phyloP scores from a whole-genome alignment of 805 yeast species.

The Wickerhamiella nectarea region DNA sequence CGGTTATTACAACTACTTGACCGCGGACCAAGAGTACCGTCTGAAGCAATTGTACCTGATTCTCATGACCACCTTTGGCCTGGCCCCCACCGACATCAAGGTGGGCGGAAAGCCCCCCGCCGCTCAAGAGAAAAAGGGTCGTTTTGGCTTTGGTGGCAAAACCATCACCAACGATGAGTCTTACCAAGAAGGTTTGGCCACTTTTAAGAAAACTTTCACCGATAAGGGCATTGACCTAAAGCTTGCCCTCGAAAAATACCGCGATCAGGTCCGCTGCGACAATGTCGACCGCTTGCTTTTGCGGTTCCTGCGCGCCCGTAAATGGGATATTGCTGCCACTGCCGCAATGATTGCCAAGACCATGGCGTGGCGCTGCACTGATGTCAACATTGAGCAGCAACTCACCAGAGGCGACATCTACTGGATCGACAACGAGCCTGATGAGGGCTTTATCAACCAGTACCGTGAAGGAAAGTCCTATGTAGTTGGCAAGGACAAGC shows the following conservation, averaged over 20 bases:
- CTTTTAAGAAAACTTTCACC: slow-evolving; percentile 34
- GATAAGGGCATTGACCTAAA: slow-evolving; percentile 37
- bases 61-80: slow-evolving; percentile 19
- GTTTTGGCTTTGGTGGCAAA: slow-evolving; percentile 21
- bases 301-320: slow-evolving; percentile 75
- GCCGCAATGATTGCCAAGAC: slow-evolving; percentile 61
- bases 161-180: slow-evolving; percentile 13
- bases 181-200: slow-evolving; percentile 18
- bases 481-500: slow-evolving; percentile 58
- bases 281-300: slow-evolving; percentile 65
- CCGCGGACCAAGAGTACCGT: slow-evolving; percentile 27
- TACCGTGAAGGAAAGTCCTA: slow-evolving; percentile 56
- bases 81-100: slow-evolving; percentile 20
- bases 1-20: slow-evolving; percentile 28
- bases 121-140: slow-evolving; percentile 20
- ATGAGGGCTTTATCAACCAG: slow-evolving; percentile 36
- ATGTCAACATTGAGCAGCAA: slow-evolving; percentile 46
- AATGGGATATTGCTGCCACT: slow-evolving; percentile 61
- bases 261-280: slow-evolving; percentile 48
- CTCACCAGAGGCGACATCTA: slow-evolving; percentile 58
- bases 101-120: slow-evolving; percentile 19
- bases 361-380: slow-evolving; percentile 62
- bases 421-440: slow-evolving; percentile 37
- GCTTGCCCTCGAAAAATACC: background rate
- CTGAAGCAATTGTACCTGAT: slow-evolving; percentile 30